Percentiles rank a stretch among this genome's conserved stretches.
Conservation (phyloP, 139 green algal genomes). For the Asterochloris erici region DNA sequence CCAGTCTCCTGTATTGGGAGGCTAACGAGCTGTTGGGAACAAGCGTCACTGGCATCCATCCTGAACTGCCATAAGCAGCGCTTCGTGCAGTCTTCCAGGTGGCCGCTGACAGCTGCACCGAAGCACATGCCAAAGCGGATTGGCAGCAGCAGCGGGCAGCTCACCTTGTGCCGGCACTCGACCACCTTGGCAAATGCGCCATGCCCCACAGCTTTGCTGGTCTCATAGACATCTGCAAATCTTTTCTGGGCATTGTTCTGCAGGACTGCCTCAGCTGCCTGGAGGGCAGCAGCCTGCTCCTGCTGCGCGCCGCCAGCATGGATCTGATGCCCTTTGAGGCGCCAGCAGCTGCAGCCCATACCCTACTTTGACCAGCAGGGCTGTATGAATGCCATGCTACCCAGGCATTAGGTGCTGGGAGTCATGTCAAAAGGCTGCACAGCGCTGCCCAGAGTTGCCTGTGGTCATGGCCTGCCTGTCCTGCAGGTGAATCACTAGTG, state of each 20-base stretch:
- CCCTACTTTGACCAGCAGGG: neutral
- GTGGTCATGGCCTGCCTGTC: neutral
- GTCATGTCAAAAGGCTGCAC: neutral
- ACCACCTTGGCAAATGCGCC: slow-evolving; percentile 21
- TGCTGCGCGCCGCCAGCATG: neutral
- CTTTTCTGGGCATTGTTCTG: neutral
- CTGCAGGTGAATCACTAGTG: neutral
- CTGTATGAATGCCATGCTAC: neutral
- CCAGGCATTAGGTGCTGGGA: neutral
- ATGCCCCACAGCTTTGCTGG: neutral
- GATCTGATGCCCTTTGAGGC: neutral
- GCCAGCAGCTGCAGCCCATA: neutral
- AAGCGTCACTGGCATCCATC: neutral
- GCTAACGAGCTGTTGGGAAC: neutral
- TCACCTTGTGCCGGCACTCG: slow-evolving; percentile 12
- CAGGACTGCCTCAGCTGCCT: slow-evolving; percentile 5
- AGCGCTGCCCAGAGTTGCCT: neutral
- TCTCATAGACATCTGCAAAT: neutral
- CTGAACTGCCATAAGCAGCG: too few species aligned
- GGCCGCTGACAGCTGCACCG: too few species aligned
- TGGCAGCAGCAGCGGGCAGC: neutral
- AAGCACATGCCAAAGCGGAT: neutral
- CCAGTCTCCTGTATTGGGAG: neutral
- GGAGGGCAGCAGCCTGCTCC: neutral
- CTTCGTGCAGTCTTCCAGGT: neutral